Evolutionary conservation across 768 basidiomycete genomes (phyloP).

Genomic region (Sarcodon sp.): DNA sequence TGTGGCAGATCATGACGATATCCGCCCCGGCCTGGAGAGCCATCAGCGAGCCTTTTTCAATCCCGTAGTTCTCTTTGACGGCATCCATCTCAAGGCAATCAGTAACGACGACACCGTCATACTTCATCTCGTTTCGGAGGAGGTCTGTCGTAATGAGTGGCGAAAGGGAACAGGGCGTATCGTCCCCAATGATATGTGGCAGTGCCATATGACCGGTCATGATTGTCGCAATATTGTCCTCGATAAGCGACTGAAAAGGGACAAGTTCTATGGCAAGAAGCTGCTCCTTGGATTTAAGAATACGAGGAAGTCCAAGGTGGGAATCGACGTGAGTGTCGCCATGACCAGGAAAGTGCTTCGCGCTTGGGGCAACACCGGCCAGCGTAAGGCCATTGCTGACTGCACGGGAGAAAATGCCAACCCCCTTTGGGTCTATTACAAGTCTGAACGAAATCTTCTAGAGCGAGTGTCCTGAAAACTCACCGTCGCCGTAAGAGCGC

Average conservation of each 20-base stretch:
- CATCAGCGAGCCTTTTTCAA: conserved; percentile 39
- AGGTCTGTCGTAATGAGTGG: conserved; percentile 35
- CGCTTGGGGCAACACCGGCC: conserved; percentile 41
- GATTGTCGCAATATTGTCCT: conserved; percentile 32
- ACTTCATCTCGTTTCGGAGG: conserved; percentile 37
- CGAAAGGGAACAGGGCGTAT: conserved; percentile 50
- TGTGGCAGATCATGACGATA: conserved; percentile 67
- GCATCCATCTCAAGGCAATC: conserved; percentile 75
- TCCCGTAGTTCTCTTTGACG: conserved; percentile 36
- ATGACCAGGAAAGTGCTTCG: conserved; percentile 67
- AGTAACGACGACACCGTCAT: conserved; percentile 50
- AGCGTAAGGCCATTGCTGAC: conserved; percentile 34
- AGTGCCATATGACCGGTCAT: conserved; percentile 73
- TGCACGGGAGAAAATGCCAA: conserved; percentile 33
- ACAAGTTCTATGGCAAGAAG: conserved; percentile 38
- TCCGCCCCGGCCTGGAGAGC: conserved; percentile 55
- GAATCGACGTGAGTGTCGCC: conserved; percentile 66
- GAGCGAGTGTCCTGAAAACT: conserved; percentile 4
- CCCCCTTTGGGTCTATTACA: conserved; percentile 36
- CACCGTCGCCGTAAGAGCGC: conserved; percentile 59
- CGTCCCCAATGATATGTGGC: conserved; percentile 38
- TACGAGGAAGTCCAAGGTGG: conserved; percentile 51
- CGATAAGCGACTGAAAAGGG: conserved; percentile 39
- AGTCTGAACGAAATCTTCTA: neutral
- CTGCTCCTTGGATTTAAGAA: conserved; percentile 32